A percentile compares a stretch with the other conserved stretches of the same genome.
Evolutionary conservation across 2,329 filamentous ascomycete species (phyloP).

Genomic region (Aureobasidium musti): DNA sequence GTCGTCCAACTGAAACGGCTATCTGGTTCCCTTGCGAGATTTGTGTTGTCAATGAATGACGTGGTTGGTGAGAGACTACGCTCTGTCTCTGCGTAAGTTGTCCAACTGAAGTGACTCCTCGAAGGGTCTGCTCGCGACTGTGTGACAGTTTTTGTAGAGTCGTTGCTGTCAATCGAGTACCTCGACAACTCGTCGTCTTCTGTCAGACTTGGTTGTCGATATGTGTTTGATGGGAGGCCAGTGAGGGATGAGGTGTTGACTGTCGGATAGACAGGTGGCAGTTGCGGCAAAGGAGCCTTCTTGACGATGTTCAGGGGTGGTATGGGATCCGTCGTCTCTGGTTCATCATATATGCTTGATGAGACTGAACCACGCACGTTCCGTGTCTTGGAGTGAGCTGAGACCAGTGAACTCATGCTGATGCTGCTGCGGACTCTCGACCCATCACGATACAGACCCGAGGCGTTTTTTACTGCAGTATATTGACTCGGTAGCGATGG

Average conservation of each 20-base stretch:
- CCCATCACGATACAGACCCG: neutral
- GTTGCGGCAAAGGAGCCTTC: neutral
- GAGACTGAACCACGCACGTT: constrained; percentile 9
- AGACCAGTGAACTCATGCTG: constrained; percentile 11
- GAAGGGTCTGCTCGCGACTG: constrained; percentile 1
- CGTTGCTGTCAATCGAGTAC: constrained; percentile 28
- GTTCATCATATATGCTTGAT: constrained; percentile 16
- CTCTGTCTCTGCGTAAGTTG: constrained; percentile 37
- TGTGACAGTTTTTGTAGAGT: constrained; percentile 12
- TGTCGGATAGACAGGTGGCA: constrained; percentile 2
- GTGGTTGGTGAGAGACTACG: constrained; percentile 28
- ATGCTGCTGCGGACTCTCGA: constrained; percentile 7
- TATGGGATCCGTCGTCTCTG: neutral
- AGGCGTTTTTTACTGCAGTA: constrained; percentile 17
- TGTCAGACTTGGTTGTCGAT: neutral
- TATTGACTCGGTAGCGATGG: constrained; percentile 9
- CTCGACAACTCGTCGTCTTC: neutral
- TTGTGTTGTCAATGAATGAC: constrained; percentile 28
- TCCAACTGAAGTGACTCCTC: constrained; percentile 42
- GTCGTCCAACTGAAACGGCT: constrained; percentile 50
- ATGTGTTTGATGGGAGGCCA: neutral
- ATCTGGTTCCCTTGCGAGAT: constrained; percentile 33
- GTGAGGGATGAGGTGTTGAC: neutral
- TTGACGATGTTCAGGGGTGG: constrained; percentile 32
- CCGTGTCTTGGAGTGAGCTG: constrained; percentile 1